Evolutionary conservation across 2,329 filamentous ascomycete genomes (phyloP).

Genomic region (Colletotrichum echinochloae): DNA sequence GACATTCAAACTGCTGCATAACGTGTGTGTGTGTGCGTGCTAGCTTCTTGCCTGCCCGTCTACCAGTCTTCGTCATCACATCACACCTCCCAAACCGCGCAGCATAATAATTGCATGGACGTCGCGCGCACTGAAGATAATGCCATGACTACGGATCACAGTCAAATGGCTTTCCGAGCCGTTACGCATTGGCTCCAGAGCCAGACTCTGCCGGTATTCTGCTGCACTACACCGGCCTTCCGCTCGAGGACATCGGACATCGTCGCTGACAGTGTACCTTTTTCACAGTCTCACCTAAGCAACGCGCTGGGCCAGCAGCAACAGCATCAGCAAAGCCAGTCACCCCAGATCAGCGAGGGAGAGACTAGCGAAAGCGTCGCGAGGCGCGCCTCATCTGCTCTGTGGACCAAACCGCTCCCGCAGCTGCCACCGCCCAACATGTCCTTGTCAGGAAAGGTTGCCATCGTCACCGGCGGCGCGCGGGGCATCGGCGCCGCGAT

Average conservation of each 20-base stretch:
- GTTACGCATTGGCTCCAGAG: conserved; percentile 41
- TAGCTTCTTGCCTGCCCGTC: conserved; percentile 16
- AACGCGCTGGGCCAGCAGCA: conserved; percentile 34
- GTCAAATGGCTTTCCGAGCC: conserved; percentile 41
- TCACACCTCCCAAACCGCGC: conserved; percentile 34
- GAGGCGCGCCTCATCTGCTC: conserved; percentile 36
- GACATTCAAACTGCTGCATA: conserved; percentile 27
- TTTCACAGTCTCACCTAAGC: conserved; percentile 39
- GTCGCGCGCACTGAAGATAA: conserved; percentile 38
- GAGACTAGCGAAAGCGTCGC: conserved; percentile 24
- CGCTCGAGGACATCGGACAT: conserved; percentile 36
- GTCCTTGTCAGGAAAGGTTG: conserved; percentile 40
- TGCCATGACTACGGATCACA: conserved; percentile 41
- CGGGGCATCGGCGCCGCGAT: conserved; percentile 71
- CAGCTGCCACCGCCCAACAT: conserved; percentile 41
- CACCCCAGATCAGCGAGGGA: conserved; percentile 26
- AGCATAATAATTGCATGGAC: conserved; percentile 40
- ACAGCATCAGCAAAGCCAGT: conserved; percentile 27
- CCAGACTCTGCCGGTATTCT: conserved; percentile 41
- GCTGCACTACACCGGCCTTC: conserved; percentile 39
- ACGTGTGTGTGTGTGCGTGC: conserved; percentile 11
- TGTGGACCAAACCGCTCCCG: conserved; percentile 42
- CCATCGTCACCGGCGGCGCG: conserved; percentile 51
- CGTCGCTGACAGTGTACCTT: conserved; percentile 38
- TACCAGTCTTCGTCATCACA: conserved; percentile 37